Conservation (phyloP, 345 rosid species). For the Adansonia digitata region DNA sequence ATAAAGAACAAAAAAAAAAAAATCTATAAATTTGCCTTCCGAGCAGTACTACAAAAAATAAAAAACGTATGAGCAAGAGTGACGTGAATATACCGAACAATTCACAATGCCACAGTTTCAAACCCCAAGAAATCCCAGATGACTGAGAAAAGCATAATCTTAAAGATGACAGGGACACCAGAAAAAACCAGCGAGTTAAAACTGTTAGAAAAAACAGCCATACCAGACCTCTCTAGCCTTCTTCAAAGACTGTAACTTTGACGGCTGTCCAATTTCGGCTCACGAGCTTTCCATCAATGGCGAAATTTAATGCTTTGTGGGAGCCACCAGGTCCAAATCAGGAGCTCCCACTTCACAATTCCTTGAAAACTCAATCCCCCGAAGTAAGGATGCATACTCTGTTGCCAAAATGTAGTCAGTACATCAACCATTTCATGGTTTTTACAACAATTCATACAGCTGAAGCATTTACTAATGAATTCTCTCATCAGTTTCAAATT, state of each 20-base stretch:
- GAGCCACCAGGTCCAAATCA: not conserved
- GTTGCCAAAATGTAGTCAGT: not conserved
- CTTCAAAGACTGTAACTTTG: not conserved
- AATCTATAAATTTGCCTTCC: not conserved
- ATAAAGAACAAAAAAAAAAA: no score
- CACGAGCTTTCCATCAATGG: not conserved
- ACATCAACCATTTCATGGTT: conserved; percentile 5
- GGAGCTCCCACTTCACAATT: not conserved
- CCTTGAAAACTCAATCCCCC: not conserved
- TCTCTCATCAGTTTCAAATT: conserved; percentile 13
- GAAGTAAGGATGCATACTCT: not conserved
- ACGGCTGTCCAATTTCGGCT: not conserved
- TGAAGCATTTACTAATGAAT: conserved; percentile 4
- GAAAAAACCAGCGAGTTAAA: not conserved
- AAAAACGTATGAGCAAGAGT: not conserved
- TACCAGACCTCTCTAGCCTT: not conserved
- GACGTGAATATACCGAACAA: not conserved
- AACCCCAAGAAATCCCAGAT: not conserved
- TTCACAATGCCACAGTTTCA: not conserved
- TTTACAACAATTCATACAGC: not conserved
- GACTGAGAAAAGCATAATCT: not conserved
- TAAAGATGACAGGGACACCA: not conserved
- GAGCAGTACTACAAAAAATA: not conserved
- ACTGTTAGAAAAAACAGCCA: not conserved
- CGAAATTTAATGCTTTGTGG: not conserved